Base-by-base conservation (phyloP, 305 asterid species). In the Solanum chacoense region DNA sequence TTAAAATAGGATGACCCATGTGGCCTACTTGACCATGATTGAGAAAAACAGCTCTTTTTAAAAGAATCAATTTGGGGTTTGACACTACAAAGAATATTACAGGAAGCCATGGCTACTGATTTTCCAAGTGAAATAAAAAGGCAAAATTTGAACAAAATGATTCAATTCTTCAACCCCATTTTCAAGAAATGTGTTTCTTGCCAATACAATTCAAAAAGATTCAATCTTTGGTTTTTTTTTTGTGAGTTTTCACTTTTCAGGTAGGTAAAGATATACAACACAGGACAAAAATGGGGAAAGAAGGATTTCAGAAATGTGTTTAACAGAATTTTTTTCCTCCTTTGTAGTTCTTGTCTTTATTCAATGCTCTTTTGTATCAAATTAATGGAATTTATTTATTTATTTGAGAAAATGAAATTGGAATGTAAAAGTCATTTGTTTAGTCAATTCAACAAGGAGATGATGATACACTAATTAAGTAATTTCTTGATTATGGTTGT, bases 41-140 rank as follows among this genome's bases (percentile, higher is more conserved):
- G 65, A 73, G 89, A 90, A 88, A 90, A 87, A 42, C 59, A 20
- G 85, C 88, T 84, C 72, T 88, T 94, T 90, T 91, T 93, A 93
- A 92, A 91, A 89, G 92, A 93, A 92, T 42, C 92, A 88, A 89
- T 73, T 2, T 91, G 95, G 91, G 93, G 83, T 92, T 91, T 92
- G 89, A 87, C 88, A 89, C 91, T 91, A 91, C 95, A 93, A 72
- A 96, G 91, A 89, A 91, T 93, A 89, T 92, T 91, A 88, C 92
- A 90, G 69, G 96, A 91, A 91, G 97, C 94, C 98, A 95, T 95
- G 20, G 92, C 65, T 59, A 83, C 18, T 74, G 11, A 6, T 3
- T 24, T 28, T 38, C 12, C 35, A 31, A 84, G 45, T 84, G 31
- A 55, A 84, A 20, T 20, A 69, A 50, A 84, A 28, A 55, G 4